Evolutionary conservation across 495 filamentous ascomycete genomes (phyloP), one percentile per base, ranked within the genome.

Genomic region (Acidiella bohemica): DNA sequence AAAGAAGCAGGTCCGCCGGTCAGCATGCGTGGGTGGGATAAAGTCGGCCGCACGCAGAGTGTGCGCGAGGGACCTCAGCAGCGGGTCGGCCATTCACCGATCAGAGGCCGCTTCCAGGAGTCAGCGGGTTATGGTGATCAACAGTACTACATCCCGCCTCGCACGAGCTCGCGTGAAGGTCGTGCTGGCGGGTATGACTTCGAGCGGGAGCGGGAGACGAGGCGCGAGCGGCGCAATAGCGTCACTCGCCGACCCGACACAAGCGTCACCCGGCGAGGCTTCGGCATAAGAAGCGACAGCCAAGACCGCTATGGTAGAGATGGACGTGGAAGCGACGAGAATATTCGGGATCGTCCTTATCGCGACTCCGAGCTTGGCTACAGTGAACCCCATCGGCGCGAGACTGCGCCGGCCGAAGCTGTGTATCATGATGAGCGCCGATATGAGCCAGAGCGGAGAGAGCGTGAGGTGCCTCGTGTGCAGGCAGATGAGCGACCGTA

Each of bases 1-100:
- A n/a, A 27, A 33, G 57, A 41, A 42, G 50, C 24, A 39, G 60
- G 59, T 13, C 60, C 60, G 9, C 60, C 60, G 23, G 54, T 56
- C 2, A 56, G 53, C 13, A 61, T 48, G n/a, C 39, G 60, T 25
- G 60, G 59, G n/a, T 59, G 61, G 41, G 59, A 57, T 31, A 54
- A 46, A 12, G 24, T 62, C 5, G 39, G 26, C 1, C 46, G 50
- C 30, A 46, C 46, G 11, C 42, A 42, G 14, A 60, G 53, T 33
- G 31, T 50, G 17, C 45, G 50, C 19, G 57, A 60, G 3, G 22
- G 20, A 1, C 53, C 22, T 12, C 21, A n/a, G 10, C 23, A 28
- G 1, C 28, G 35, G 4, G 33, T 44, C 1, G 29, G 41, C 11
- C 33, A 36, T 21, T 39, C 39, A 9, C 46, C 50, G 25, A 25